Base-by-base conservation (phyloP, 1,284 basidiomycete species). In the Papiliotrema fonsecae region DNA sequence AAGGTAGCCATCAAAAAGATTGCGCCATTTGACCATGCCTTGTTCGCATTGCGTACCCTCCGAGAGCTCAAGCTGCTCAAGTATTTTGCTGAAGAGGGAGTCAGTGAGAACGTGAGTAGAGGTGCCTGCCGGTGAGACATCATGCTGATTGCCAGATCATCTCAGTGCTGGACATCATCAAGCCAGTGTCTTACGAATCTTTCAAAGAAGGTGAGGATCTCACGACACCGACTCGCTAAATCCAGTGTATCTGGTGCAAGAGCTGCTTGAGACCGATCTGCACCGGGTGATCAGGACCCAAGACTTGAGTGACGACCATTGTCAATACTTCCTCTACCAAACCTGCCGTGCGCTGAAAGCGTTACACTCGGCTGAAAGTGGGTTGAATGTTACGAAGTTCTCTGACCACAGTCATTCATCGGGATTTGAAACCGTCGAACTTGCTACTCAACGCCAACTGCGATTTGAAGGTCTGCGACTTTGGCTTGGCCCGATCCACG, bases 361-460 rank as follows among this genome's bases (percentile, higher is more conserved):
- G 0, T 77, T 97, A 4, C 92, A 97, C 68, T 90, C 62, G 0
- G 91, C 93, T 21, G 88, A 92, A 69, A 72, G 72, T 73, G 38
- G 51, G 69, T 59, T 7, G 1, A 16, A 5, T 14, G 6, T 18
- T 13, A n/a, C 18, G 30, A 22, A 30, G 34, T 50, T 22, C 4
- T 16, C 34, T 57, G 30, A 52, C 41, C 3, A 1, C 22, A 72
- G 90, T 97, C 57, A 86, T 96, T 60, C 92, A 97, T 70, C 86
- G 93, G 51, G 92, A 97, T 73, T 82, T 97, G 58, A 97, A 97
- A 74, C 92, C 92, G 0, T 92, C 90, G 28, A 97, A 97, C 64
- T 78, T 96, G 7, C 81, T 96, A n/a, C 79, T 97, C 47, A 96
- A 96, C 64, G 89, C 90, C 55, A 94, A 97, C 71, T 97, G 93